Evolutionary conservation across 2,329 filamentous ascomycete species (phyloP), one percentile per base, ranked within the genome.

Genomic region (Neurospora sp.): DNA sequence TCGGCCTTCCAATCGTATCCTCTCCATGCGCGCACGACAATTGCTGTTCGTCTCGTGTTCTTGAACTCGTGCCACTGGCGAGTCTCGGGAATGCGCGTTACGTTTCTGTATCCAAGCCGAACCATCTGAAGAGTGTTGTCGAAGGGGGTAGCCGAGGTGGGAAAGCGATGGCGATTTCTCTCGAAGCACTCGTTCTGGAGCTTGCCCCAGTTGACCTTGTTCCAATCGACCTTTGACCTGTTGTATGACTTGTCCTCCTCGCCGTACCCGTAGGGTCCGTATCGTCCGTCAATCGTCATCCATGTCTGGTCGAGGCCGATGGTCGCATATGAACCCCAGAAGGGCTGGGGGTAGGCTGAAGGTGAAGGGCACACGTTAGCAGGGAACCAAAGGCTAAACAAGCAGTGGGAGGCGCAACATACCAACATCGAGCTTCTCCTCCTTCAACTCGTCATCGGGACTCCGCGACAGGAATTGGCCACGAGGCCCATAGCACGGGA

Each of bases 1-100:
- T 90, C 85, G 8, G 85, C 79, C 39, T 85, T 86, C 79, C 89
- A 91, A 8, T 85, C 72, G 74, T 87, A 89, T 69, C 83, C 85
- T 71, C 74, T 71, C 72, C 73, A 79, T 5, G 75, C 67, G 57
- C 77, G 77, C 43, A 77, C 68, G 8, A 77, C 72, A 41, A 77
- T 71, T 38, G 75, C 75, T 4, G 78, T 78, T 1, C 77, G 74
- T 36, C 76, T 69, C 8, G 77, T 76, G 23, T 69, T 38, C 33
- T 76, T 72, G 65, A 77, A 77, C 36, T 76, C 75, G 69, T 78
- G 73, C 77, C 77, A 78, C 12, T 74, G 71, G 33, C 74, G 74
- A 66, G 75, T 62, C 39, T 74, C 69, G 57, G 74, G 75, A 3
- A 75, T 67, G 19, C 68, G 68, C 33, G 76, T 69, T 6, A 69